These are phyloP conservation scores for Tillandsia fasciculata DNA, from an alignment of 176 grass and related monocot species.

Conservation along the genomic window DNA sequence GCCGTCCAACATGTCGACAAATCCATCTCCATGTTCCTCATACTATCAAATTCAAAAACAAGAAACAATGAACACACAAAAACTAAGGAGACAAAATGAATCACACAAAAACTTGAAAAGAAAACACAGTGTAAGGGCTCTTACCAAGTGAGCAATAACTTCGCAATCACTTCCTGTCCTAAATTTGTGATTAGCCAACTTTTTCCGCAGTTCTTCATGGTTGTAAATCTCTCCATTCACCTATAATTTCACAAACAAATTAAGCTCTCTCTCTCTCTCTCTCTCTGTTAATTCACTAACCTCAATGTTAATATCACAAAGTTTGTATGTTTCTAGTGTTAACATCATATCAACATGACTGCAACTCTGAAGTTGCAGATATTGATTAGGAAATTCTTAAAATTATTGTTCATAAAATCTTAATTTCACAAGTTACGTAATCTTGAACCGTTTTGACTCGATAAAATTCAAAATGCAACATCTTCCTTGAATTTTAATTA, in stretches of 20 bases:
- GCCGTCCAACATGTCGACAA: slow-evolving; percentile 86
- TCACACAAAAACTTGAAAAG: not conserved
- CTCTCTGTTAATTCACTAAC: not conserved
- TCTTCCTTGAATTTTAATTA: not conserved
- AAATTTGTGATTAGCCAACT: slow-evolving; percentile 58
- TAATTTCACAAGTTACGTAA: not conserved
- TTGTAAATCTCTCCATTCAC: slow-evolving; percentile 97
- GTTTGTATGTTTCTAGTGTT: too few relatives aligned
- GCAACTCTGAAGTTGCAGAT: too few relatives aligned
- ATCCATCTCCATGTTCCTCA: slow-evolving; percentile 80
- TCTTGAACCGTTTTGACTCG: not conserved
- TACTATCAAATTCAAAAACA: slow-evolving; percentile 26
- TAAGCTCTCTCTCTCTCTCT: too few relatives aligned
- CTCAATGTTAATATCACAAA: not conserved
- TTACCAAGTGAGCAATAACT: slow-evolving; percentile 91
- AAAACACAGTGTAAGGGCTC: not conserved
- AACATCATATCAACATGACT: too few relatives aligned
- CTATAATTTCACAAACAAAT: slow-evolving; percentile 16
- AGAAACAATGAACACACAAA: not conserved
- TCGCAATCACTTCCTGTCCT: slow-evolving; percentile 95
- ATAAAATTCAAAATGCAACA: not conserved
- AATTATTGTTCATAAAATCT: not conserved
- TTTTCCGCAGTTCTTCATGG: slow-evolving; percentile 74
- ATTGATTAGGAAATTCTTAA: too few relatives aligned
- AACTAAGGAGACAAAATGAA: not conserved